These are phyloP conservation scores for Candida argentea DNA, from an alignment of 805 yeast genomes.

Conservation along the genomic window DNA sequence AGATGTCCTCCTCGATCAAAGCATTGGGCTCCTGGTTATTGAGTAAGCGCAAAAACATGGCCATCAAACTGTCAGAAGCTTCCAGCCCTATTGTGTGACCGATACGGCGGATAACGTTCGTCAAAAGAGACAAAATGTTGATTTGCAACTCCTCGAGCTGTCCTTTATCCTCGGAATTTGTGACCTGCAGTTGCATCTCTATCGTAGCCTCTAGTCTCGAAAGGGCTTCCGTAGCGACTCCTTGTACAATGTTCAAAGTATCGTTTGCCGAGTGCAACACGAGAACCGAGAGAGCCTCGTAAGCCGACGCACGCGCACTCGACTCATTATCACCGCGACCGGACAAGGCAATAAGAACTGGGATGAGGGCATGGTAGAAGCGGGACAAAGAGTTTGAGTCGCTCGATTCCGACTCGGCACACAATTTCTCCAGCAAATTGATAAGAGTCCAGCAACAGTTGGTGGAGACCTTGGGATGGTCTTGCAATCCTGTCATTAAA, in stretches of 20 bases:
- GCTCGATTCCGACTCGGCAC: conserved; percentile 38
- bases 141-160: conserved; percentile 84
- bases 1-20: conserved; percentile 86
- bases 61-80: conserved; percentile 82
- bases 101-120: conserved; percentile 77
- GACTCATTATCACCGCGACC: conserved; percentile 72
- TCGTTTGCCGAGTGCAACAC: conserved; percentile 67
- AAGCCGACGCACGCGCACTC: conserved; percentile 90
- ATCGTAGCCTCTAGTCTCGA: conserved; percentile 65
- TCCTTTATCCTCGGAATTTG: conserved; percentile 59
- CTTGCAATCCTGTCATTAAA: conserved; percentile 69
- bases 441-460: conserved; percentile 97
- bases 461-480: conserved; percentile 89
- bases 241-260: conserved; percentile 57
- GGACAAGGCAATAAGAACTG: conserved; percentile 60
- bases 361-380: conserved; percentile 61
- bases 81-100: conserved; percentile 43
- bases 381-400: conserved; percentile 60
- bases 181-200: conserved; percentile 42
- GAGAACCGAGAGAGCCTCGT: conserved; percentile 80
- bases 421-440: conserved; percentile 78
- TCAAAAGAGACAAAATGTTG: conserved; percentile 65
- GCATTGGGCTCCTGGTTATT: conserved; percentile 51
- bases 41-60: conserved; percentile 64
- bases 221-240: conserved; percentile 67